Conservation (phyloP, 129 eudicot genomes). For the Heracleum sosnowskyi region DNA sequence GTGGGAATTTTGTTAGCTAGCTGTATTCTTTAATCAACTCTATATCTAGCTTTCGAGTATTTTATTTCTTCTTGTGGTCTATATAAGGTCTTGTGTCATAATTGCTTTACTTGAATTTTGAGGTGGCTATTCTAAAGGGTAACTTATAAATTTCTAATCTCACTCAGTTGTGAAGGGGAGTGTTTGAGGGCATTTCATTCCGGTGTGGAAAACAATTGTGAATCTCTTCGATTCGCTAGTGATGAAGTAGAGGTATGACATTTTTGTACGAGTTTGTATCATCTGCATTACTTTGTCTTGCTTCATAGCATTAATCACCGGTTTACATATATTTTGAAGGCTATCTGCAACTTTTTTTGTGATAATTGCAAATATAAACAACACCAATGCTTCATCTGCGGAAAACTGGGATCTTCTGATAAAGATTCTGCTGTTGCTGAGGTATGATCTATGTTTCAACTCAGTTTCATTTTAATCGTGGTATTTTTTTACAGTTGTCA, state of each 20-base stretch:
- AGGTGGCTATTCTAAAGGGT: neutral
- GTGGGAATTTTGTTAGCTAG: neutral
- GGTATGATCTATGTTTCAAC: constrained; percentile 26
- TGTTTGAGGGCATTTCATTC: constrained; percentile 62
- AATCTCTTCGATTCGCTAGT: constrained; percentile 36
- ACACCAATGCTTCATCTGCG: constrained; percentile 78
- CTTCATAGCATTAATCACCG: neutral
- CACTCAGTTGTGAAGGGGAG: constrained; percentile 52
- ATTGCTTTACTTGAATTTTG: neutral
- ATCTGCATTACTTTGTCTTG: constrained; percentile 3
- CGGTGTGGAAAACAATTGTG: constrained; percentile 35
- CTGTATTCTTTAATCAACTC: neutral
- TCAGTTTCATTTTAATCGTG: neutral
- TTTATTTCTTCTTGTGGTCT: neutral
- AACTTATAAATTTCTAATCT: neutral
- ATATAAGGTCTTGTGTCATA: neutral
- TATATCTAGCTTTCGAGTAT: neutral
- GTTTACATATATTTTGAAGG: constrained; percentile 32
- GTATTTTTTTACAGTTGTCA: neutral
- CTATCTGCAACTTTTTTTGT: constrained; percentile 33
- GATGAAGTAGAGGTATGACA: constrained; percentile 34
- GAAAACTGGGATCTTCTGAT: constrained; percentile 63
- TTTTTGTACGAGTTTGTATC: neutral
- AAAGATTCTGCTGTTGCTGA: constrained; percentile 45
- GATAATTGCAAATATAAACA: constrained; percentile 52